A percentile compares a stretch with the other conserved stretches of the same genome.
These are phyloP conservation scores for Hansenula lynferdii DNA, from an alignment of 1,139 yeast species.

Conservation along the genomic window DNA sequence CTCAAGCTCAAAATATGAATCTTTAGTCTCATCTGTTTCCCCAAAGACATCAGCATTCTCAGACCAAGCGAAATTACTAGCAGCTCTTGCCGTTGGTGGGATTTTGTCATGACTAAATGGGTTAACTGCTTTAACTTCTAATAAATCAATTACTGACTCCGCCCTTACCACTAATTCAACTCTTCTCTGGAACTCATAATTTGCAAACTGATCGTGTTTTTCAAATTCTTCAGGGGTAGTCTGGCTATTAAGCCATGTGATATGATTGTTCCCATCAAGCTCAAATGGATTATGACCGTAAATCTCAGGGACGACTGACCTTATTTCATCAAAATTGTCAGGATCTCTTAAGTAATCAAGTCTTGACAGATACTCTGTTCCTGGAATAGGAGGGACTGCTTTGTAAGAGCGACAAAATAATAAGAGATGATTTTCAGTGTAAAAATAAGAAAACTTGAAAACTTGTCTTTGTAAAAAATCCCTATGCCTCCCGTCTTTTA, in stretches of 20 bases:
- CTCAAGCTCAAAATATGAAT: slow-evolving; percentile 44
- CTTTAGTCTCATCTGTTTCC: slow-evolving; percentile 14
- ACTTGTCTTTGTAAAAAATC: slow-evolving; percentile 38
- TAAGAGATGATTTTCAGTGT: slow-evolving; percentile 55
- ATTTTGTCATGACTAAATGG: slow-evolving; percentile 26
- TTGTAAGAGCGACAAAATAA: slow-evolving; percentile 51
- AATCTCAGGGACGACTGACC: slow-evolving; percentile 28
- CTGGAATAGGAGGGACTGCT: slow-evolving; percentile 51
- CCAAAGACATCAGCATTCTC: slow-evolving; percentile 8
- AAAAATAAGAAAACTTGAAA: slow-evolving; percentile 57
- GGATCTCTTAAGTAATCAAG: not conserved
- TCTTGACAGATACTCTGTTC: not conserved
- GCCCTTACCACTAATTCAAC: slow-evolving; percentile 52
- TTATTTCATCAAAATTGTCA: slow-evolving; percentile 14
- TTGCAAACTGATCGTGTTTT: slow-evolving; percentile 49
- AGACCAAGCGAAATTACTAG: slow-evolving; percentile 44
- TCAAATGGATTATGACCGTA: slow-evolving; percentile 50
- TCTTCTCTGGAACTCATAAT: slow-evolving; percentile 60
- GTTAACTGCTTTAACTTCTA: slow-evolving; percentile 38
- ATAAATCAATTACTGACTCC: slow-evolving; percentile 56
- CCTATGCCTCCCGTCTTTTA: slow-evolving; percentile 40
- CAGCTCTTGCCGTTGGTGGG: slow-evolving; percentile 26
- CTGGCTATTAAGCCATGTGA: slow-evolving; percentile 53
- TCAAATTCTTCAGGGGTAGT: slow-evolving; percentile 36
- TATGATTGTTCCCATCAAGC: slow-evolving; percentile 42